A percentile compares a stretch with the other conserved stretches of the same genome.
phyloP scores from a whole-genome alignment of 768 basidiomycete species.

The Scleroderma bovista region DNA sequence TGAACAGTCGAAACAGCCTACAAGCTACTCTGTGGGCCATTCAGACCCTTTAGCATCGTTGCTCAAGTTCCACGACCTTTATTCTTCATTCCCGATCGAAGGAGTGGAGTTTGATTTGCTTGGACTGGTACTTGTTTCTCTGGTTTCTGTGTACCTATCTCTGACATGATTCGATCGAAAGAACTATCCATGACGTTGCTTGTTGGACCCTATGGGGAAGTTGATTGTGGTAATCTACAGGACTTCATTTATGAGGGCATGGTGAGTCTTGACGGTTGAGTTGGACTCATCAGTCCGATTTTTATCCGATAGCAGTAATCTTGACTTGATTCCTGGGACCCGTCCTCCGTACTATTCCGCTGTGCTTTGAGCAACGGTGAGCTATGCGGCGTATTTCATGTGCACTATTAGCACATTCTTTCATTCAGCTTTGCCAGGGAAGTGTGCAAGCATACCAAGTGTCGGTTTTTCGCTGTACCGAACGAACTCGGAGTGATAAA shows the following conservation, averaged over 20 bases:
- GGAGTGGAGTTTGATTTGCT: not conserved
- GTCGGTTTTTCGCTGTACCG: slow-evolving; percentile 11
- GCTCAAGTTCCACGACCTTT: not conserved
- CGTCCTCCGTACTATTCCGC: not conserved
- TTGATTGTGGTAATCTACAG: not conserved
- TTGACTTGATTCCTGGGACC: slow-evolving; percentile 1
- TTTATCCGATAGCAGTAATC: not conserved
- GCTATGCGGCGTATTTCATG: not conserved
- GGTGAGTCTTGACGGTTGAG: not conserved
- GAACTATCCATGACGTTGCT: slow-evolving; percentile 3
- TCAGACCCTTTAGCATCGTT: not conserved
- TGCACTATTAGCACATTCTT: not conserved
- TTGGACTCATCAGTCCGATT: too few species aligned
- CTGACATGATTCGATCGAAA: not conserved
- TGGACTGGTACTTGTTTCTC: not conserved
- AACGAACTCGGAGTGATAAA: too few species aligned
- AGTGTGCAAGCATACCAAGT: slow-evolving; percentile 6
- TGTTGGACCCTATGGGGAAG: slow-evolving; percentile 1
- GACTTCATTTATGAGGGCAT: not conserved
- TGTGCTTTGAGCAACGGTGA: slow-evolving; percentile 11
- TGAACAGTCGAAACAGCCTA: not conserved
- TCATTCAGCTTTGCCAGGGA: slow-evolving; percentile 13
- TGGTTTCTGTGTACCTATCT: not conserved
- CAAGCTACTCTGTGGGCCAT: not conserved
- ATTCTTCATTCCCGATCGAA: not conserved